Conservation (phyloP, 805 yeast species). For the Candida nitratophila region DNA sequence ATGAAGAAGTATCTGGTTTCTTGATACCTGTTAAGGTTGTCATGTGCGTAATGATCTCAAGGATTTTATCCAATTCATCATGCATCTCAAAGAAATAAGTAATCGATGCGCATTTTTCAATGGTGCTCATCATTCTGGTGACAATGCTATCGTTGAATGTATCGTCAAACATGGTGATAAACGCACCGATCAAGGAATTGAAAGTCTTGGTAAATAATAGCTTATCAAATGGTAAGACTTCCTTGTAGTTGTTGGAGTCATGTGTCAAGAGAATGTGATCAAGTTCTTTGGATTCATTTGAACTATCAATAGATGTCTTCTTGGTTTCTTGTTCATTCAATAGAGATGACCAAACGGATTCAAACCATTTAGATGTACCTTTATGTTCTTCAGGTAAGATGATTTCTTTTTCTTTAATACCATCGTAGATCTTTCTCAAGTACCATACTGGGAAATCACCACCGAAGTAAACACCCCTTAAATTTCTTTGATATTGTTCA, state of each 20-base stretch:
- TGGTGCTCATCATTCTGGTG: conserved; percentile 77
- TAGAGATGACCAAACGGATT: conserved; percentile 72
- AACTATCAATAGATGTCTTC: not conserved
- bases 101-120: conserved; percentile 78
- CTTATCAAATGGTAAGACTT: conserved; percentile 55
- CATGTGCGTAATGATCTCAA: conserved; percentile 59
- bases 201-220: conserved; percentile 62
- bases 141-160: conserved; percentile 89
- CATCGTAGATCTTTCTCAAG: conserved; percentile 67
- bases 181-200: conserved; percentile 58
- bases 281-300: not conserved
- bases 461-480: conserved; percentile 70
- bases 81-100: conserved; percentile 58
- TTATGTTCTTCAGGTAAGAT: conserved; percentile 98
- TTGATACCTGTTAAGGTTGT: conserved; percentile 53
- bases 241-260: conserved; percentile 5
- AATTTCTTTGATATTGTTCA: conserved; percentile 71
- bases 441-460: conserved; percentile 84
- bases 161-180: conserved; percentile 73
- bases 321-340: conserved; percentile 40
- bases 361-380: conserved; percentile 88
- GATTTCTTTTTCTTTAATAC: conserved; percentile 81
- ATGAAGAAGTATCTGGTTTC: conserved; percentile 15
- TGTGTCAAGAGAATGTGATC: conserved; percentile 2
- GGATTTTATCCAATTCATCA: conserved; percentile 54